Evolutionary conservation across 257 asterid species (phyloP).

Genomic region (Solanum chilense): DNA sequence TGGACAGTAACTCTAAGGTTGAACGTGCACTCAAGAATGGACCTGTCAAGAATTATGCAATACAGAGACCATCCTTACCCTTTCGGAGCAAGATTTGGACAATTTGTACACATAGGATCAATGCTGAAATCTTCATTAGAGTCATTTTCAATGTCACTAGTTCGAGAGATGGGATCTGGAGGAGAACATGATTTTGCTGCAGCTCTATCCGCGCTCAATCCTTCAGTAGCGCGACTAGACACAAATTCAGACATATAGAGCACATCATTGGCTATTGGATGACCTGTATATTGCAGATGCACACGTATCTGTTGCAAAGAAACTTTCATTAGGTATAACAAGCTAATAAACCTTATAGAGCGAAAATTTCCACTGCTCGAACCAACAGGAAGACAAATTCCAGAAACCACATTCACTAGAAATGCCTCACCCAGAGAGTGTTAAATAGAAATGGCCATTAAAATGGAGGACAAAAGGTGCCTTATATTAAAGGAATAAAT

Average conservation of each 20-base stretch:
- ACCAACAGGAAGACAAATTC: background rate
- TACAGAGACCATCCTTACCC: conserved; percentile 46
- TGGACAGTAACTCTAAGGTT: background rate
- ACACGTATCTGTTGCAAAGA: conserved; percentile 70
- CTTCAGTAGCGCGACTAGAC: conserved; percentile 31
- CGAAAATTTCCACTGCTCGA: background rate
- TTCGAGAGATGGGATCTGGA: conserved; percentile 7
- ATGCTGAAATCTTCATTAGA: conserved; percentile 35
- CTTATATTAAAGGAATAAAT: background rate
- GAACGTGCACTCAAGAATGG: background rate
- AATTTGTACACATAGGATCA: conserved; percentile 92
- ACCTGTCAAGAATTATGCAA: background rate
- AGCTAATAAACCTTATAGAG: background rate
- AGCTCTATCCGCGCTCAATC: conserved; percentile 46
- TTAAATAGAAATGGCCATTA: background rate
- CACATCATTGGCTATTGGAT: conserved; percentile 90
- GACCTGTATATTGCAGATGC: conserved; percentile 72
- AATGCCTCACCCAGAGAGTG: background rate
- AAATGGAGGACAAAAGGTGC: background rate
- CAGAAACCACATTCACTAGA: background rate
- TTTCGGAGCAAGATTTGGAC: conserved; percentile 83
- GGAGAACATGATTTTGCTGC: conserved; percentile 26
- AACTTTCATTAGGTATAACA: background rate
- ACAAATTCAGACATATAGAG: conserved; percentile 53
- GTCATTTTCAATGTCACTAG: conserved; percentile 19